Evolutionary conservation across 306 rosid genomes (phyloP).

Genomic region (Inga leiocalycina): DNA sequence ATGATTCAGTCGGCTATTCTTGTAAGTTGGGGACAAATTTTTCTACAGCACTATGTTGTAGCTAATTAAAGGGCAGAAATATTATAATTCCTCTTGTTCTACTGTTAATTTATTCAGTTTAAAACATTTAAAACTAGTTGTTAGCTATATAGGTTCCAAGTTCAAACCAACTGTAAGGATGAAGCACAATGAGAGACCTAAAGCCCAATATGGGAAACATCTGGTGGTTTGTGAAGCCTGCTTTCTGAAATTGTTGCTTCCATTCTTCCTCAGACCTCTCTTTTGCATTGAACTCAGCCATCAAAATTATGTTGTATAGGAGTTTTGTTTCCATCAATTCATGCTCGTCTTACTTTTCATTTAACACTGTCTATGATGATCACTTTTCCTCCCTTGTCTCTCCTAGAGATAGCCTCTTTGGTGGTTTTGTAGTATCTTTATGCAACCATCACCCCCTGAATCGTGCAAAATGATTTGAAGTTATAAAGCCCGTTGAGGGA

Average conservation of each 20-base stretch:
- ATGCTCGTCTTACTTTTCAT: neutral
- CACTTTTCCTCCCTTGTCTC: neutral
- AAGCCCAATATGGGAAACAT: neutral
- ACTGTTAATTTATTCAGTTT: neutral
- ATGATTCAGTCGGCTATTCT: neutral
- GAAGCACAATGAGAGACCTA: neutral
- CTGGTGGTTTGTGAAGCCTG: neutral
- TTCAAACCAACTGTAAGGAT: neutral
- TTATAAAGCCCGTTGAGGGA: neutral
- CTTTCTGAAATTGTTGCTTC: neutral
- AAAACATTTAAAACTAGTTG: neutral
- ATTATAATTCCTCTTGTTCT: neutral
- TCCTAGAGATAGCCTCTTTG: neutral
- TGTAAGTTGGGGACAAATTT: neutral
- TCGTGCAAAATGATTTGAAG: neutral
- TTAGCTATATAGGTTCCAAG: neutral
- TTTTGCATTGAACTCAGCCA: neutral
- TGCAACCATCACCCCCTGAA: neutral
- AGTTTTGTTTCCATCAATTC: neutral
- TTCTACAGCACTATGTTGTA: neutral
- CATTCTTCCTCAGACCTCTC: neutral
- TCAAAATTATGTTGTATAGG: neutral
- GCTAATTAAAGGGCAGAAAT: neutral
- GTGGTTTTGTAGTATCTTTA: neutral
- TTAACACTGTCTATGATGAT: neutral